These are phyloP conservation scores for Magnaporthiopsis incrustans DNA, from an alignment of 2,329 filamentous ascomycete genomes.

Conservation along the genomic window DNA sequence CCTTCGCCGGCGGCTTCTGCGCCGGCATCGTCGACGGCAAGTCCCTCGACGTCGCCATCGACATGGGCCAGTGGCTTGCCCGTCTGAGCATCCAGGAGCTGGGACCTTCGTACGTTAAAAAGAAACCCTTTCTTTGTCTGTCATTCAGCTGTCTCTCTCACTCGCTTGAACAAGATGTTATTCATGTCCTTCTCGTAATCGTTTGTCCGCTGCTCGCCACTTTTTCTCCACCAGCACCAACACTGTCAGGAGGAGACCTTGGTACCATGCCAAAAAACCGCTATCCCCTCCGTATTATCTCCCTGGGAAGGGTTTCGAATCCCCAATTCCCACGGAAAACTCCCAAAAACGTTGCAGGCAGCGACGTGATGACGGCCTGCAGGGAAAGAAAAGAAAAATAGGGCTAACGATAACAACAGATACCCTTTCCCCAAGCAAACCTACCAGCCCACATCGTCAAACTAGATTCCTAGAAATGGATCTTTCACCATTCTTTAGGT, in stretches of 20 bases:
- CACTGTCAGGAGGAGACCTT: neutral
- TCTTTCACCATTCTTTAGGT: conserved; percentile 1
- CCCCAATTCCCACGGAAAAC: neutral
- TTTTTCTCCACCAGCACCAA: neutral
- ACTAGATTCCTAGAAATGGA: neutral
- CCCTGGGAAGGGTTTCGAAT: neutral
- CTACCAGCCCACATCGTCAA: conserved; percentile 43
- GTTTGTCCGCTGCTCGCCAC: no score
- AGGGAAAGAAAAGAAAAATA: neutral
- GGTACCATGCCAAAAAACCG: neutral
- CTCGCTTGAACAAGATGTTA: neutral
- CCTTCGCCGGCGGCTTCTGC: conserved; percentile 89
- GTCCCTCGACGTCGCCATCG: conserved; percentile 66
- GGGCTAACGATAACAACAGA: conserved; percentile 31
- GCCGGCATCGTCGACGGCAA: conserved; percentile 85
- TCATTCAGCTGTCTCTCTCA: neutral
- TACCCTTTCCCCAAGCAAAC: conserved; percentile 78
- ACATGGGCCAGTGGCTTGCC: conserved; percentile 96
- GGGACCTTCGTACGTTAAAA: conserved; percentile 78
- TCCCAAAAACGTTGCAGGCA: neutral
- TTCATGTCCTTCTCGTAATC: neutral
- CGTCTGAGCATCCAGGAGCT: conserved; percentile 90
- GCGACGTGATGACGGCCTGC: neutral
- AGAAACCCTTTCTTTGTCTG: conserved; percentile 8
- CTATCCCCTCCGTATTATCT: neutral